Evolutionary conservation across 371 early-diverging fungal species (phyloP), one percentile per base, ranked within the genome.

Genomic region (Mucor mucedo): DNA sequence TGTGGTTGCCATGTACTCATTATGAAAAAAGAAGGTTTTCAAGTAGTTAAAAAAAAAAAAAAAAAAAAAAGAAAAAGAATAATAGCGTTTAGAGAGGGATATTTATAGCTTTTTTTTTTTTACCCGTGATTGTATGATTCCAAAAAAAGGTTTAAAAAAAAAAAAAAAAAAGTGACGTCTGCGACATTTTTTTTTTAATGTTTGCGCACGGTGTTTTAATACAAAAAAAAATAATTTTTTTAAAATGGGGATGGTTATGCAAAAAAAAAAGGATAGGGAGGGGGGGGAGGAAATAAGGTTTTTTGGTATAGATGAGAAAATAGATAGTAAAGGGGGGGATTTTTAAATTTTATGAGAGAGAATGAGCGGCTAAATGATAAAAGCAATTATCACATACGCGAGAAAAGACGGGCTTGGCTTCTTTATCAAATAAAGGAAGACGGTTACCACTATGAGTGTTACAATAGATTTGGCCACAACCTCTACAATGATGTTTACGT

Each of bases 391-490:
- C 69, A 11, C 69, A 69, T 5, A 65, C 65, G 41, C 69, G 64
- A 10, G 65, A 64, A 40, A 69, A 65, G 14, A 50, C 44, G 14
- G 69, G 65, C n/a, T 55, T 47, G 27, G 50, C 32, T 28, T 50
- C 30, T 10, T 52, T 41, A 27, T 45, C 13, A 57, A 71, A 71
- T 27, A 71, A 63, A 16, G 71, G 71, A 27, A 71, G 63, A 62
- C 63, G 50, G 52, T 71, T 71, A 14, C 49, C 50, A 53, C 67
- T 71, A 45, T 71, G 71, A 39, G 63, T 60, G 32, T 49, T 62
- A 56, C 71, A 71, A 40, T 60, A 71, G 14, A 71, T 66, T 16
- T 66, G 45, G 11, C 71, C 71, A 53, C 71, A 71, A 58, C 65
- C 66, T 50, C 71, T 38, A 14, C 71, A 71, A 13, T 71, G 71